A percentile compares a stretch with the other conserved stretches of the same genome.
Conservation (phyloP, 345 rosid genomes). For the Punica granatum region DNA sequence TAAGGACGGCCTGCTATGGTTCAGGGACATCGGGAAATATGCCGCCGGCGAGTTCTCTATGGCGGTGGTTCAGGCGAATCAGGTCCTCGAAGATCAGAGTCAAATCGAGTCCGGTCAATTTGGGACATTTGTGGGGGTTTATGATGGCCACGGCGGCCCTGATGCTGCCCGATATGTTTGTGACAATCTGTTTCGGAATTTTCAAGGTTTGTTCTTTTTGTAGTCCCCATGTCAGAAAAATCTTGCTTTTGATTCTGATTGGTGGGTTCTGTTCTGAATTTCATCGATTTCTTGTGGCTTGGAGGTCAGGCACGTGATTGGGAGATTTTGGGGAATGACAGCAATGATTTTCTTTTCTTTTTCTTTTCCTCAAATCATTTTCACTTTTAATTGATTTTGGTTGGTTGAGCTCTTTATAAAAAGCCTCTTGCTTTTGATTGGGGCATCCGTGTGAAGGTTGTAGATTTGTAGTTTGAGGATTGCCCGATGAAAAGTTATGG, state of each 20-base stretch:
- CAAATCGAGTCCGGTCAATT: conserved; percentile 86
- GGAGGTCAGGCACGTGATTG: conserved; percentile 1
- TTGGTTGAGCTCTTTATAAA: not conserved
- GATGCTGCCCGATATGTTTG: conserved; percentile 83
- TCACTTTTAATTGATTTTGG: conserved; percentile 1
- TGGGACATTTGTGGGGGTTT: conserved; percentile 88
- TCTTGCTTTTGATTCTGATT: not conserved
- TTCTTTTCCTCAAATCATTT: not conserved
- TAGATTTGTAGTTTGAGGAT: not conserved
- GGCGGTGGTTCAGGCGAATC: conserved; percentile 91
- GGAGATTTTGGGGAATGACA: not conserved
- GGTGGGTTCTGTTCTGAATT: not conserved
- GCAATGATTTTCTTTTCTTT: not conserved
- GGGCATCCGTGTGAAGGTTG: not conserved
- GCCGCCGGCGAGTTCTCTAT: conserved; percentile 76
- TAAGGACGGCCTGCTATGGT: conserved; percentile 76
- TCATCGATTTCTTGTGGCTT: not conserved
- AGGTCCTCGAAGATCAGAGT: conserved; percentile 78
- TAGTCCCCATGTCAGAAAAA: not conserved
- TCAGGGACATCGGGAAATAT: conserved; percentile 58
- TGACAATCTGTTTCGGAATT: conserved; percentile 65
- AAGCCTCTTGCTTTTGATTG: not conserved
- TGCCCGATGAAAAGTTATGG: not conserved
- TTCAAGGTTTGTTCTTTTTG: conserved; percentile 49
- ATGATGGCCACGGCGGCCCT: conserved; percentile 93